Percentiles rank a stretch among this genome's conserved stretches.
These are phyloP conservation scores for Blastobotrys attinorum DNA, from an alignment of 805 yeast genomes.

Conservation along the genomic window DNA sequence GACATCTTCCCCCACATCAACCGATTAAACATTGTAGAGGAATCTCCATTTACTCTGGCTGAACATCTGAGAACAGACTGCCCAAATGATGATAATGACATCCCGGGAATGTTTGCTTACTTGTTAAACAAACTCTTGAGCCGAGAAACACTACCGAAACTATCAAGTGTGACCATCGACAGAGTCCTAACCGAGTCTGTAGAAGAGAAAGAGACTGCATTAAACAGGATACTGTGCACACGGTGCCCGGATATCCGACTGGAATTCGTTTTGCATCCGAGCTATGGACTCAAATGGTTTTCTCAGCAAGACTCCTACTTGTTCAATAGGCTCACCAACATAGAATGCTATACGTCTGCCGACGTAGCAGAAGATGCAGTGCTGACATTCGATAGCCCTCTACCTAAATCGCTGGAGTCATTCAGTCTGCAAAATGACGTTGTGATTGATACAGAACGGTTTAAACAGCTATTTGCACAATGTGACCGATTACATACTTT, in stretches of 20 bases:
- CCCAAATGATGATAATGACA: neutral
- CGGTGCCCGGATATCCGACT: neutral
- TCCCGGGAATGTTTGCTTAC: neutral
- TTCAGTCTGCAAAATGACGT: slow-evolving; percentile 1
- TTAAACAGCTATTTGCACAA: neutral
- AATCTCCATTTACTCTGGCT: neutral
- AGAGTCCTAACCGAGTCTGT: neutral
- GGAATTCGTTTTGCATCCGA: neutral
- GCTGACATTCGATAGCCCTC: neutral
- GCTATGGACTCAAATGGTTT: slow-evolving; percentile 1
- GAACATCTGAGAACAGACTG: neutral
- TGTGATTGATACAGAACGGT: neutral
- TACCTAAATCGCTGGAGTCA: slow-evolving; percentile 1
- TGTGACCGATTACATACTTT: neutral
- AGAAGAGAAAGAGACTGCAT: neutral
- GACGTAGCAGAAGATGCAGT: neutral
- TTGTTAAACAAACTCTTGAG: neutral
- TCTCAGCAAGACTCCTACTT: neutral
- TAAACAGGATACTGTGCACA: neutral
- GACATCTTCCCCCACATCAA: neutral
- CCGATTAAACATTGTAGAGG: neutral
- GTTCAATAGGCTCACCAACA: neutral
- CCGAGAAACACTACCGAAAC: neutral
- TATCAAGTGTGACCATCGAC: neutral
- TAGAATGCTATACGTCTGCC: neutral